Base-by-base conservation (phyloP, 208 protist species). In the Leishmania mexicana region DNA sequence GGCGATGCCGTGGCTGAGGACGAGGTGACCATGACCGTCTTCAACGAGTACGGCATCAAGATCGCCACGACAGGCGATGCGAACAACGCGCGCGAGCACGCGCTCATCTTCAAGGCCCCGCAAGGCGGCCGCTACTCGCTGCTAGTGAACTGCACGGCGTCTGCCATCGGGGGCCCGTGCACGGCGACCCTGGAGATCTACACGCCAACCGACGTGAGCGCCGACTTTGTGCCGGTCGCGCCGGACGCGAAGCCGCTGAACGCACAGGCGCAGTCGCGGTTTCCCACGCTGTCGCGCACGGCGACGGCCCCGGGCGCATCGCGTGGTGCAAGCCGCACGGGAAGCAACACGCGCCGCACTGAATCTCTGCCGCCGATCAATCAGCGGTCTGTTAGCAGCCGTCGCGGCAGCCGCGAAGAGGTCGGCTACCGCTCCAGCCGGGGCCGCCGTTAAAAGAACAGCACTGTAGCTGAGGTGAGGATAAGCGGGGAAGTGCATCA, bases 11-110 rank as follows among this genome's bases (percentile, higher is more conserved):
- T 93, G 42, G 91, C 84, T 6, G 90, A 91, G 81, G 81, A 91
- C 51, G 84, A 79, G 6, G 79, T 97, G 68, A 84, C 70, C 15
- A 93, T 97, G 84, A 75, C 78, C 31, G 92, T 85, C 38, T 95
- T 89, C 83, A 94, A 97, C 81, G 89, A 92, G 70, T 91, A 93
- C 81, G 91, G 92, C 75, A 94, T 96, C 70, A 81, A 83, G 58
- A 81, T 96, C 28, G 87, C 83, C 72, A 84, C 85, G 57, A 93
- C 90, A 11, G 93, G 91, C 24, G 92, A 93, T 38, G 35, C 90
- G 35, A 90, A 77, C 45, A 94, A 89, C 83, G 85, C 91, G 17
- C 89, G 92, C 54, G 94, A 97, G 84, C 92, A 96, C 79, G 84
- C 92, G 24, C 71, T 97, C 5, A 84, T 94, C 31, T 96, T 96